Evolutionary conservation across 257 asterid genomes (phyloP), one percentile per base, ranked within the genome.

Genomic region (Voacanga thouarsii): DNA sequence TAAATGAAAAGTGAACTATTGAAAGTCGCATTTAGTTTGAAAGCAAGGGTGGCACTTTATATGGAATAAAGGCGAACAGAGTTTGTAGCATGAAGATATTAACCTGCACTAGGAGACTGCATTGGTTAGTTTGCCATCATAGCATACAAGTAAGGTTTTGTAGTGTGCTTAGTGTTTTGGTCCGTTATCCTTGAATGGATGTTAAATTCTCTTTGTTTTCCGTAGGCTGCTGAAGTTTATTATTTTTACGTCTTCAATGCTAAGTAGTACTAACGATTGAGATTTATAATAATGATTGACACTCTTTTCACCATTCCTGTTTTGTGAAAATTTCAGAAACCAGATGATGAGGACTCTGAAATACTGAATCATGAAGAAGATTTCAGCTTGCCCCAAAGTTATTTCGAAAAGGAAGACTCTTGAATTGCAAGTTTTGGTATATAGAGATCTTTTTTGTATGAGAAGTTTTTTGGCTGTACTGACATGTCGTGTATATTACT

Each of bases 321-420:
- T 41, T 70, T 71, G 59, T 72, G 50, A 43, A 76, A 45, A 47
- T 84, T 81, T 78, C 92, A 94, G 99, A 88, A 90, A 84, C 90
- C 96, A 55, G 99, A 94, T 68, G 97, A 91, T 16, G 97, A 94
- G 77, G 97, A 90, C 4, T 44, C 85, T 4, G 97, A 91, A 63
- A 79, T 94, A 67, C 84, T 92, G 77, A 85, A 75, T 56, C 92
- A 85, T 28, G 96, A 94, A 87, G 97, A 92, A 83, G 97, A 94
- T 45, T 94, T 94, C 80, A 86, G 89, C 84, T 80, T 94, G 86
- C 99, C 99, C 9, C 90, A 86, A 73, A 90, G 96, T 77, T 94
- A 81, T 80, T 90, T 94, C 70, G 79, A 18, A 0, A 85, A 83
- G 78, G 91, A 91, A 7, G 94, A 91, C 12, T 78, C 89, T 57